These are phyloP conservation scores for Podospora conica DNA, from an alignment of 495 filamentous ascomycete species.

Conservation along the genomic window DNA sequence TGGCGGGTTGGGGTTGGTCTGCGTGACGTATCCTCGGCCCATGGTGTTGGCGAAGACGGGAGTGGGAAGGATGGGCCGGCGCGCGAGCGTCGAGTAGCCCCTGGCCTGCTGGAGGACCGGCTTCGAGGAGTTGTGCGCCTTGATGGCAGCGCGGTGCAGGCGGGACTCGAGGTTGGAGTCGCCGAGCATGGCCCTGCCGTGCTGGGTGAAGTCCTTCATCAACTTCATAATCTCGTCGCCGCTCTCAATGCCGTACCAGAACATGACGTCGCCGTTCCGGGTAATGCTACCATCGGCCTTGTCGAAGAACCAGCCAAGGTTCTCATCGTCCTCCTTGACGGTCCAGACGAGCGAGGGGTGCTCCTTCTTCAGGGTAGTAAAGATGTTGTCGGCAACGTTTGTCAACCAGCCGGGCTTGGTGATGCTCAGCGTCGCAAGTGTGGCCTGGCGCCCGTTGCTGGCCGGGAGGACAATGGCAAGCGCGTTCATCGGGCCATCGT, in stretches of 20 bases:
- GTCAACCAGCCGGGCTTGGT: constrained; percentile 94
- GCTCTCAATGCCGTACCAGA: constrained; percentile 90
- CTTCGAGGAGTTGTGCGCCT: constrained; percentile 30
- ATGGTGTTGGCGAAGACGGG: constrained; percentile 24
- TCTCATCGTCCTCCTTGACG: constrained; percentile 95
- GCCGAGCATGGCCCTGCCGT: constrained; percentile 84
- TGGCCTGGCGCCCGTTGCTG: constrained; percentile 51
- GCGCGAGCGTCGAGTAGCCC: constrained; percentile 54
- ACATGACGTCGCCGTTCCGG: constrained; percentile 79
- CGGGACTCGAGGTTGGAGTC: constrained; percentile 83
- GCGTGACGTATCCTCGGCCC: constrained; percentile 53
- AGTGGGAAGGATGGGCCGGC: constrained; percentile 27
- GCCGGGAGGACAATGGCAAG: constrained; percentile 86
- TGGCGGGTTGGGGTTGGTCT: constrained; percentile 96
- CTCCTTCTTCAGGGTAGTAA: constrained; percentile 87
- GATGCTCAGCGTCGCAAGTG: constrained; percentile 88
- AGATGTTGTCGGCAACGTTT: constrained; percentile 97
- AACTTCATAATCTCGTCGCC: constrained; percentile 80
- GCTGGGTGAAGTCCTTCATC: constrained; percentile 78
- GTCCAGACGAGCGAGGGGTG: constrained; percentile 91
- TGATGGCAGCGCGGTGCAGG: constrained; percentile 68
- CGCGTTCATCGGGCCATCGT: constrained; percentile 93
- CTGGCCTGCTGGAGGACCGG: constrained; percentile 53
- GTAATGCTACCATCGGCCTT: constrained; percentile 91
- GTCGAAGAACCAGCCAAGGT: constrained; percentile 97